These are phyloP conservation scores for Saksenaea oblongispora DNA, from an alignment of 371 early-diverging fungal species.

Conservation along the genomic window DNA sequence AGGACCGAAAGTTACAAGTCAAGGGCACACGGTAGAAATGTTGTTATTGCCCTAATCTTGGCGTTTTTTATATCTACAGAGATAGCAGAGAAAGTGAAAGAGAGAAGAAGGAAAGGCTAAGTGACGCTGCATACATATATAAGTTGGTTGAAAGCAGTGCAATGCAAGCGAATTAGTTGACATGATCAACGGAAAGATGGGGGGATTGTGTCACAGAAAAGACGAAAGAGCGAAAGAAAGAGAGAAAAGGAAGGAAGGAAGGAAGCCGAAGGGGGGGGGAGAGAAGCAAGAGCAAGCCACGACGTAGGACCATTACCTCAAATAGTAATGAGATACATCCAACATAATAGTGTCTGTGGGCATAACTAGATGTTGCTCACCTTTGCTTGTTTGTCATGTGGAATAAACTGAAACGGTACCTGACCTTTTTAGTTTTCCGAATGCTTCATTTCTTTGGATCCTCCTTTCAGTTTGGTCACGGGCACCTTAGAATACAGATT, in stretches of 20 bases:
- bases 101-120: background rate
- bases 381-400: slow-evolving; percentile 9
- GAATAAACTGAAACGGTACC: slow-evolving; percentile 3
- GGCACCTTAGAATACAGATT: background rate
- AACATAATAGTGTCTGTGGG: background rate
- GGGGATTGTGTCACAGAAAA: background rate
- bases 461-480: slow-evolving; percentile 4
- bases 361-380: slow-evolving; percentile 6
- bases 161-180: slow-evolving; percentile 1
- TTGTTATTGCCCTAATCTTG: background rate
- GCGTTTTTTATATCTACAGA: background rate
- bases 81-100: background rate
- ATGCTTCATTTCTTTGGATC: background rate
- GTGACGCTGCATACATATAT: background rate
- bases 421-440: background rate
- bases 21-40: slow-evolving; percentile 11
- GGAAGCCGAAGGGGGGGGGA: background rate
- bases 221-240: background rate
- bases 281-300: background rate
- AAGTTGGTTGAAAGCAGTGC: background rate
- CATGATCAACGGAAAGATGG: background rate
- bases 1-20: slow-evolving; percentile 25
- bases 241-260: background rate
- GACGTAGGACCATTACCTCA: background rate
- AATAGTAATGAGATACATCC: background rate